Percentiles rank a stretch among this genome's conserved stretches.
Conservation (phyloP, 257 asterid species). For the Solanum habrochaites region DNA sequence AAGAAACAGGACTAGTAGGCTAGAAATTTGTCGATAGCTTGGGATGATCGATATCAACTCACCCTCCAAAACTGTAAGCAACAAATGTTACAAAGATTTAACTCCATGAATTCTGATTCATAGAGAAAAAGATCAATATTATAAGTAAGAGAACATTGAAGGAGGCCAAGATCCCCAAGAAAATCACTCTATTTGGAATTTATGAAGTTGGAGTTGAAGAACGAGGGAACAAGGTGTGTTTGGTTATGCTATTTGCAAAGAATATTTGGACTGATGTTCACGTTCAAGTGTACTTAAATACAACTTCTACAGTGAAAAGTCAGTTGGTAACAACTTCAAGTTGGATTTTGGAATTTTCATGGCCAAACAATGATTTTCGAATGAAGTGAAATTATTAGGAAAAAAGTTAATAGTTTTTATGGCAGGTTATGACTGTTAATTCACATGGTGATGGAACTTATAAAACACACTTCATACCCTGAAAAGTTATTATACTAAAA, state of each 20-base stretch:
- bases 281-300: background rate
- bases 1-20: background rate
- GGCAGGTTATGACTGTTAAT: background rate
- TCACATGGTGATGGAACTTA: background rate
- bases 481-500: too few species aligned
- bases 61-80: background rate
- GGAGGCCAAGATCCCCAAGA: background rate
- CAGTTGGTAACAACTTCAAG: background rate
- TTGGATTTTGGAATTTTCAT: background rate
- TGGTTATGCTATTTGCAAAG: background rate
- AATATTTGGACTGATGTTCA: background rate
- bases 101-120: background rate
- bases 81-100: background rate
- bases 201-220: background rate
- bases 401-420: background rate
- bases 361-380: background rate
- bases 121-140: background rate
- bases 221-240: background rate
- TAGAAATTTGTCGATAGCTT: background rate
- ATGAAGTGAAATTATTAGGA: background rate
- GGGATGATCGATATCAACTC: background rate
- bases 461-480: background rate
- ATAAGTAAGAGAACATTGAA: background rate
- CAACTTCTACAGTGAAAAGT: background rate
- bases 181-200: background rate